phyloP scores from a whole-genome alignment of 2,329 filamentous ascomycete genomes.

The Stemphylium beticola region DNA sequence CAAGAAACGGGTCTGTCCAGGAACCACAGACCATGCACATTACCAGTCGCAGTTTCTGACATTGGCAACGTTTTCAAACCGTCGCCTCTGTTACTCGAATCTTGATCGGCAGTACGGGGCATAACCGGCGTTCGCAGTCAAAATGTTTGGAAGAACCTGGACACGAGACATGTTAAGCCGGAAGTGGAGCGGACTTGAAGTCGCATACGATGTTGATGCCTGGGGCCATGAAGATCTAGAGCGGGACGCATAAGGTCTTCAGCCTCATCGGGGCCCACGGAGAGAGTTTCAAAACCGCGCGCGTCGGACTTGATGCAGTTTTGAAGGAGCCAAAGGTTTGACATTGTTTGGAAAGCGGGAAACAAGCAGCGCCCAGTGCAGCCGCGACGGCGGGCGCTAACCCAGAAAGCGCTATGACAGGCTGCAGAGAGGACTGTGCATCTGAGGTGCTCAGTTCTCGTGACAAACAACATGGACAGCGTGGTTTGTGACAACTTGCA shows the following conservation, averaged over 20 bases:
- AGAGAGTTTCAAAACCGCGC: conserved; percentile 50
- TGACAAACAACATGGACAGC: not conserved
- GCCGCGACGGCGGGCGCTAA: conserved; percentile 47
- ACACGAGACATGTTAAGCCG: conserved; percentile 47
- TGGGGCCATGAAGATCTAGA: conserved; percentile 28
- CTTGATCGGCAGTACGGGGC: conserved; percentile 45
- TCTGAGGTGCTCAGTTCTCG: conserved; percentile 13
- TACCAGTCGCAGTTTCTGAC: conserved; percentile 49
- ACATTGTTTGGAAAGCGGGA: conserved; percentile 45
- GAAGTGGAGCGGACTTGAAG: conserved; percentile 37
- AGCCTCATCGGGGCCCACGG: conserved; percentile 37
- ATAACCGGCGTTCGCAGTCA: conserved; percentile 36
- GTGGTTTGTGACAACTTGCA: not conserved
- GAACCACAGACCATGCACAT: conserved; percentile 43
- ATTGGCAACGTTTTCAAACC: conserved; percentile 53
- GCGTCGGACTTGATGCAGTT: conserved; percentile 46
- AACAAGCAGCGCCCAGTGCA: conserved; percentile 45
- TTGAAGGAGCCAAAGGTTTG: conserved; percentile 48
- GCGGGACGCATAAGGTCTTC: conserved; percentile 37
- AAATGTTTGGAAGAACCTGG: conserved; percentile 49
- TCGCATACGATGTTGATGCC: conserved; percentile 37
- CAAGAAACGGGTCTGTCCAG: conserved; percentile 37
- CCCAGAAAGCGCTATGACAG: conserved; percentile 37
- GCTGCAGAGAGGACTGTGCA: conserved; percentile 38
- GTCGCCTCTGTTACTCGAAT: conserved; percentile 44